Conservation (phyloP, 352 stramenopile genomes). For the Saprolegnia diclina region DNA sequence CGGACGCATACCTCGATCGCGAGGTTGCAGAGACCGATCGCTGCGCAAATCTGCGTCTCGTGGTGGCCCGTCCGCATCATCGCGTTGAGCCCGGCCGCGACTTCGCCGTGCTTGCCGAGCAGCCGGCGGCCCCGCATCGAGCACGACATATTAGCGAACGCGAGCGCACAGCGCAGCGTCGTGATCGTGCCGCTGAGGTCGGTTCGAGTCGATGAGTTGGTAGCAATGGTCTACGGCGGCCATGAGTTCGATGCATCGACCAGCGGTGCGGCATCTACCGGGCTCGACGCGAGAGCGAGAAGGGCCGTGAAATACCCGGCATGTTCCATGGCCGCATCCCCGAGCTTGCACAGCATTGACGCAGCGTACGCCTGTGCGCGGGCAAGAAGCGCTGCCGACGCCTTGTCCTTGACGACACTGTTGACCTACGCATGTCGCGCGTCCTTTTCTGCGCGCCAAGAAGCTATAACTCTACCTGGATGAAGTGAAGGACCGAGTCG, state of each 20-base stretch:
- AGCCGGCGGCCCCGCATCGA: slow-evolving; percentile 40
- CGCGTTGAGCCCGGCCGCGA: slow-evolving; percentile 62
- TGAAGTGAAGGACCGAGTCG: slow-evolving; percentile 57
- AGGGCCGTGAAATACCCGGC: slow-evolving; percentile 13
- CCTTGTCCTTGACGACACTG: slow-evolving; percentile 11
- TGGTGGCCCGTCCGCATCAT: slow-evolving; percentile 82
- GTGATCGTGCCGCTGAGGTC: slow-evolving; percentile 30
- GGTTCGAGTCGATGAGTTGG: slow-evolving; percentile 11
- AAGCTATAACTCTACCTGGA: slow-evolving; percentile 30
- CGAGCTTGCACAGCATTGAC: slow-evolving; percentile 19
- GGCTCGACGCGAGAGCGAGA: slow-evolving; percentile 11
- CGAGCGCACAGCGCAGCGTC: slow-evolving; percentile 52
- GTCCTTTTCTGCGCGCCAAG: background rate
- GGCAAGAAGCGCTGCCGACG: slow-evolving; percentile 6
- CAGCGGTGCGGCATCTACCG: background rate
- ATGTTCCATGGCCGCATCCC: slow-evolving; percentile 19
- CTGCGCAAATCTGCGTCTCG: slow-evolving; percentile 76
- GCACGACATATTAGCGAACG: slow-evolving; percentile 54
- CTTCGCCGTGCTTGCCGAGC: slow-evolving; percentile 42
- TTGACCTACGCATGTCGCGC: slow-evolving; percentile 10
- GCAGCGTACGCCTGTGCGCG: slow-evolving; percentile 21
- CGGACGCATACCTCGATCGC: slow-evolving; percentile 50
- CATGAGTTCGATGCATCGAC: background rate
- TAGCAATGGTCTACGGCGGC: background rate
- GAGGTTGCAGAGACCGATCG: slow-evolving; percentile 82